Percentiles rank a stretch among this genome's conserved stretches.
Evolutionary conservation across 2,329 filamentous ascomycete genomes (phyloP).

Genomic region (Colletotrichum echinochloae): DNA sequence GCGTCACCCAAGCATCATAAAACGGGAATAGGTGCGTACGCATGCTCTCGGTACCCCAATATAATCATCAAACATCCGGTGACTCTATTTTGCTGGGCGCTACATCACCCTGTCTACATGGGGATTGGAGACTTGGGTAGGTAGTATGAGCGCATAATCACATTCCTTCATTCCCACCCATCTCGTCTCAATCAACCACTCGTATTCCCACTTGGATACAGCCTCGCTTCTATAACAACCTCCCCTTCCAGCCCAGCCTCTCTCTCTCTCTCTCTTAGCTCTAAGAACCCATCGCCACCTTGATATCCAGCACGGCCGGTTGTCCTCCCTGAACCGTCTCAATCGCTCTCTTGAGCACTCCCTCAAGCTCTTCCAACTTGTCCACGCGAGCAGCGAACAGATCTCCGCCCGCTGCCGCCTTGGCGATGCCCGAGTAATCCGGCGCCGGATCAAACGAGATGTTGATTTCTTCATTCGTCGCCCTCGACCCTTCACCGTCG

Average conservation of each 20-base stretch:
- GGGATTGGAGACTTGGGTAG: too few species aligned
- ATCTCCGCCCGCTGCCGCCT: conserved; percentile 56
- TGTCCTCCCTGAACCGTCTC: conserved; percentile 62
- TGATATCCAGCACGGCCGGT: conserved; percentile 66
- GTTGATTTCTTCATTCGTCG: conserved; percentile 59
- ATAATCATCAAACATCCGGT: conserved; percentile 1
- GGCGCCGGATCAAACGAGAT: conserved; percentile 59
- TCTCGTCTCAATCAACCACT: background rate
- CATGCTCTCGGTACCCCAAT: conserved; percentile 5
- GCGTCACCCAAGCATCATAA: conserved; percentile 17
- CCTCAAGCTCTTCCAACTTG: conserved; percentile 59
- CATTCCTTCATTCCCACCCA: too few species aligned
- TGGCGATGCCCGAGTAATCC: conserved; percentile 52
- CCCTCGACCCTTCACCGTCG: conserved; percentile 54
- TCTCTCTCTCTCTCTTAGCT: too few species aligned
- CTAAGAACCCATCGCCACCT: conserved; percentile 60
- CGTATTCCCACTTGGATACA: background rate
- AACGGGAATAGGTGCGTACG: background rate
- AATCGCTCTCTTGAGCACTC: conserved; percentile 62
- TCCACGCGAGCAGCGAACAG: conserved; percentile 63
- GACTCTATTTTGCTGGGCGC: conserved; percentile 25
- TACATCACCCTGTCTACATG: conserved; percentile 11
- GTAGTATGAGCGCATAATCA: too few species aligned
- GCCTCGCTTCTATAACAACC: background rate
- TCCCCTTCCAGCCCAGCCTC: too few species aligned